Percentiles rank a stretch among this genome's conserved stretches.
Conservation (phyloP, 1,139 yeast species). For the Martiniozyma asiatica region DNA sequence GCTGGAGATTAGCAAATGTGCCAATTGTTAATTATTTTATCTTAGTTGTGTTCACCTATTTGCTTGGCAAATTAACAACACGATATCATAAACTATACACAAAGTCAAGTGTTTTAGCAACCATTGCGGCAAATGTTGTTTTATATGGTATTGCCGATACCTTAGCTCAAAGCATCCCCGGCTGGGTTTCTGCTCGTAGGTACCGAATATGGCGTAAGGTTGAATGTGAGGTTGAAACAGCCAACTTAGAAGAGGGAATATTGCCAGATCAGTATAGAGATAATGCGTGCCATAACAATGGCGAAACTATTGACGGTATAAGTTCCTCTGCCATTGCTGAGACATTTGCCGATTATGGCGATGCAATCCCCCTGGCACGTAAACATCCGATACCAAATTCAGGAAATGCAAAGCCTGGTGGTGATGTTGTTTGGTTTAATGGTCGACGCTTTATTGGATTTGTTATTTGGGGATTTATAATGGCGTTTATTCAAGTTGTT, state of each 20-base stretch:
- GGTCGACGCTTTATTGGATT: slow-evolving; percentile 69
- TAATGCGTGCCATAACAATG: background rate
- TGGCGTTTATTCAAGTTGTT: slow-evolving; percentile 74
- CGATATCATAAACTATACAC: slow-evolving; percentile 56
- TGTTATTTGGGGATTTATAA: slow-evolving; percentile 75
- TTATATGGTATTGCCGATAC: slow-evolving; percentile 84
- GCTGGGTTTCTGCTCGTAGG: slow-evolving; percentile 18
- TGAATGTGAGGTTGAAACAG: slow-evolving; percentile 2
- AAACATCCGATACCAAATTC: slow-evolving; percentile 4
- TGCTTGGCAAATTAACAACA: slow-evolving; percentile 41
- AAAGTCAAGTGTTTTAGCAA: slow-evolving; percentile 58
- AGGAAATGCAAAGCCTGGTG: background rate
- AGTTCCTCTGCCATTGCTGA: background rate
- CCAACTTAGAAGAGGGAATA: slow-evolving; percentile 2
- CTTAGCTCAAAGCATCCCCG: slow-evolving; percentile 62
- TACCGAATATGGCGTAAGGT: background rate
- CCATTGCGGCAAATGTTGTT: slow-evolving; percentile 70
- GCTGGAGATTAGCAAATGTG: slow-evolving; percentile 17
- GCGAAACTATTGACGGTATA: background rate
- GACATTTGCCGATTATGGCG: slow-evolving; percentile 25
- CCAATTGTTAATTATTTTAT: slow-evolving; percentile 47
- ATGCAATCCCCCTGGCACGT: too few species aligned
- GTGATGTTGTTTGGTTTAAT: slow-evolving; percentile 28
- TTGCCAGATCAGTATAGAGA: slow-evolving; percentile 3
- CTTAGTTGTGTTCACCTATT: slow-evolving; percentile 33